Evolutionary conservation across 805 yeast species (phyloP), one percentile per base, ranked within the genome.

Genomic region (Wickerhamomyces xylosicus): DNA sequence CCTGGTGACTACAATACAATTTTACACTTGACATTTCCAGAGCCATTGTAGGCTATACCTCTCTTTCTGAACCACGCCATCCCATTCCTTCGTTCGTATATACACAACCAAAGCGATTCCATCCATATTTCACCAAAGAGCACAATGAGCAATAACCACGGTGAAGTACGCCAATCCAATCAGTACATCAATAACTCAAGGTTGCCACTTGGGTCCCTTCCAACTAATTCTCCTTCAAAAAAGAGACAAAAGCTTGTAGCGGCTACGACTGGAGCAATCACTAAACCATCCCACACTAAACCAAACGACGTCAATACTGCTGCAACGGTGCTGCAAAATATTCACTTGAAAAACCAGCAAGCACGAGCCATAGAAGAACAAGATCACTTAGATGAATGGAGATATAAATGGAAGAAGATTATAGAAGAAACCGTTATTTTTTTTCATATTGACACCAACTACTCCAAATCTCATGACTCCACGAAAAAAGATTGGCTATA

Each of bases 341-440:
- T n/a, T n/a, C n/a, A n/a, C n/a, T n/a, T n/a, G n/a, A n/a, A n/a
- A n/a, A n/a, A n/a, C n/a, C n/a, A n/a, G n/a, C 45, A 36, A 9
- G 29, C 9, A 7, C 8, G 29, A 25, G 5, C 13, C 29, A 35
- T 33, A 4, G 43, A 41, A 16, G 41, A 40, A n/a, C 11, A 31
- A 1, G 44, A 46, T 11, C 47, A 52, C 39, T 53, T 77, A 37
- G 59, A 57, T 37, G 66, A 65, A 44, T 77, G 85, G 85, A 79
- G 74, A 48, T 62, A 59, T 27, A 67, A 69, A 36, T 77, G 85
- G 85, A 59, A 72, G 34, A 64, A 64, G 39, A 74, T 76, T 40
- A 69, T 77, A 74, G 68, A 64, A 33, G 70, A 65, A 37, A 67
- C 76, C 10, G 71, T 69, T 9, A 74, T 75, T 5, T 77, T 76